phyloP scores from a whole-genome alignment of 257 asterid genomes.

The Petunia axillaris region DNA sequence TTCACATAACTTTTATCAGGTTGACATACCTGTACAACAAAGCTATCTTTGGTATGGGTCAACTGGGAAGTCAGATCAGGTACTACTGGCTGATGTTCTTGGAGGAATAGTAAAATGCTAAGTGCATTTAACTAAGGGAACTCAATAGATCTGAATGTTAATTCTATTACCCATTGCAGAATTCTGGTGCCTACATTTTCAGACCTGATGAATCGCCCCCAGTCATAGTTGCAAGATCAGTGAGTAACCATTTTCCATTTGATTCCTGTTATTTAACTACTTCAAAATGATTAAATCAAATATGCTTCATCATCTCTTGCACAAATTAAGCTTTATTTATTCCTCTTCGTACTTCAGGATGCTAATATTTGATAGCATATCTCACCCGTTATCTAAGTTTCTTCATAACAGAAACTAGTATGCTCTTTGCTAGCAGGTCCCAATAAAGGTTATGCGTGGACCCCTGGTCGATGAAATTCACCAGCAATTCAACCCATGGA shows the following conservation, averaged over 20 bases:
- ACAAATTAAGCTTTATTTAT: background rate
- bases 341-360: background rate
- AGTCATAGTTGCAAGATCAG: constrained; percentile 64
- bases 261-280: background rate
- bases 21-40: constrained; percentile 81
- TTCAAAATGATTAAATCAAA: background rate
- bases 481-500: constrained; percentile 82
- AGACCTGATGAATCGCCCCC: constrained; percentile 68
- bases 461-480: constrained; percentile 84
- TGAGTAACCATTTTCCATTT: constrained; percentile 36
- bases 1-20: constrained; percentile 41
- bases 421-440: constrained; percentile 49
- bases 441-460: constrained; percentile 67
- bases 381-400: background rate
- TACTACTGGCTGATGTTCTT: constrained; percentile 37
- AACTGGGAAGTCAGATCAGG: constrained; percentile 50
- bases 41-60: constrained; percentile 82
- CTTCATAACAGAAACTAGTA: constrained; percentile 21
- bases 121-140: background rate
- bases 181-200: constrained; percentile 91
- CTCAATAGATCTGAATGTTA: constrained; percentile 13
- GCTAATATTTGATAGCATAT: constrained; percentile 12
- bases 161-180: constrained; percentile 41
- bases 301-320: background rate
- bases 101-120: background rate